Conservation (phyloP, 371 early-diverging fungal genomes). For the Rhizopus sp. region DNA sequence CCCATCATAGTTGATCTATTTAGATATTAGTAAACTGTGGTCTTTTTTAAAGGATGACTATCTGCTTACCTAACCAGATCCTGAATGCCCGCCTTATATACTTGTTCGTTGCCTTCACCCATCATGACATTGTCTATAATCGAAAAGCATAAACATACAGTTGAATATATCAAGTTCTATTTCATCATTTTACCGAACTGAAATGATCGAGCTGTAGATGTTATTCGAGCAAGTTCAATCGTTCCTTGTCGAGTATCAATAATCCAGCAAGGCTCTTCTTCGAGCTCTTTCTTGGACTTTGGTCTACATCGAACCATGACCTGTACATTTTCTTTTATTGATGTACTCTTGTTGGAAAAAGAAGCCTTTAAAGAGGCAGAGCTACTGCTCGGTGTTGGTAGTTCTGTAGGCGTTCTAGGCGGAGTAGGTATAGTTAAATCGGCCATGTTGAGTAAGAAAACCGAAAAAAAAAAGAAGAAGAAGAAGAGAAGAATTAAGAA, state of each 20-base stretch:
- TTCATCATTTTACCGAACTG: constrained; percentile 5
- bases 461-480: no score
- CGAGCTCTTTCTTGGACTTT: constrained; percentile 24
- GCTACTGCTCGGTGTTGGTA: background rate
- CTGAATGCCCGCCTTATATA: constrained; percentile 32
- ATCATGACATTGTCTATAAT: constrained; percentile 21
- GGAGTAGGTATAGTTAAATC: background rate
- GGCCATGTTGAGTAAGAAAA: no score
- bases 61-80: constrained; percentile 36
- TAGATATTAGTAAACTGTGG: background rate
- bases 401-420: background rate
- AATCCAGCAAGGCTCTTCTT: constrained; percentile 30
- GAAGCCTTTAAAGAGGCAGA: constrained; percentile 9
- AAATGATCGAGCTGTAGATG: background rate
- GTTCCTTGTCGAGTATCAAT: constrained; percentile 21
- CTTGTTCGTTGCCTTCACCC: constrained; percentile 29
- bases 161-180: background rate
- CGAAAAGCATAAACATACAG: background rate
- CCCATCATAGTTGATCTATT: constrained; percentile 54
- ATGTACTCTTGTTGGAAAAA: constrained; percentile 12
- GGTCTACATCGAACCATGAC: constrained; percentile 49
- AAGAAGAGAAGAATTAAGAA: no score
- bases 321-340: constrained; percentile 39
- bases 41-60: background rate
- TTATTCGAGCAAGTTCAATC: constrained; percentile 2